Conservation (phyloP, 805 yeast species). For the Wickerhamomyces canadensis region DNA sequence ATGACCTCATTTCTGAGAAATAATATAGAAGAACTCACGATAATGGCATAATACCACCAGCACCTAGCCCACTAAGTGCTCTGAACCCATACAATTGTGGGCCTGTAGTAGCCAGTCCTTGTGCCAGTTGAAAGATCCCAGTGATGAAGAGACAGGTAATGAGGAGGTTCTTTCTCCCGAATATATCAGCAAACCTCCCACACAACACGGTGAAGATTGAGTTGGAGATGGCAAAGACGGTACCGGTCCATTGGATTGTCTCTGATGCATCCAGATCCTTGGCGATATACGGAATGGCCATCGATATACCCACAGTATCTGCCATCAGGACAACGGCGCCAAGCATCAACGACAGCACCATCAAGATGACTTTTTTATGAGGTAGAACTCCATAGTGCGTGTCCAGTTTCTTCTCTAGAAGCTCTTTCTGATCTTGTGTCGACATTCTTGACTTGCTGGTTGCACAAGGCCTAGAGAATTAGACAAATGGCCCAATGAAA, state of each 20-base stretch:
- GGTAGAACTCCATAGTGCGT: conserved; percentile 6
- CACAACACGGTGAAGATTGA: conserved; percentile 47
- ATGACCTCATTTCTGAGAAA: too few species aligned
- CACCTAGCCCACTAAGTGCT: conserved; percentile 43
- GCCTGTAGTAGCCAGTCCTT: conserved; percentile 42
- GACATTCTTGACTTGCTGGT: too few species aligned
- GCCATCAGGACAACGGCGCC: conserved; percentile 6
- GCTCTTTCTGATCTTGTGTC: too few species aligned
- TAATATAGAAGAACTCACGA: too few species aligned
- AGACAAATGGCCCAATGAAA: too few species aligned
- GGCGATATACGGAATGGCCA: conserved; percentile 43
- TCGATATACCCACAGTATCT: conserved; percentile 45
- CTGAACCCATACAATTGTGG: conserved; percentile 43
- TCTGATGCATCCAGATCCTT: conserved; percentile 37
- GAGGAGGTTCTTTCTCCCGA: conserved; percentile 44
- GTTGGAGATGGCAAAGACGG: conserved; percentile 46
- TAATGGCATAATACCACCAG: conserved; percentile 47
- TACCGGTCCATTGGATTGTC: conserved; percentile 57
- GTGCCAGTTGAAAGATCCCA: conserved; percentile 39
- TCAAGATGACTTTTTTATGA: neutral
- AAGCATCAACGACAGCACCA: conserved; percentile 1
- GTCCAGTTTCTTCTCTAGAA: conserved; percentile 7
- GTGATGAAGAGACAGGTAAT: conserved; percentile 34
- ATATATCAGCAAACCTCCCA: conserved; percentile 52
- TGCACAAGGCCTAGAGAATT: too few species aligned